Percentiles rank a stretch among this genome's conserved stretches.
Evolutionary conservation across 2,329 filamentous ascomycete species (phyloP).

Genomic region (Beauveria pseudobassiana): DNA sequence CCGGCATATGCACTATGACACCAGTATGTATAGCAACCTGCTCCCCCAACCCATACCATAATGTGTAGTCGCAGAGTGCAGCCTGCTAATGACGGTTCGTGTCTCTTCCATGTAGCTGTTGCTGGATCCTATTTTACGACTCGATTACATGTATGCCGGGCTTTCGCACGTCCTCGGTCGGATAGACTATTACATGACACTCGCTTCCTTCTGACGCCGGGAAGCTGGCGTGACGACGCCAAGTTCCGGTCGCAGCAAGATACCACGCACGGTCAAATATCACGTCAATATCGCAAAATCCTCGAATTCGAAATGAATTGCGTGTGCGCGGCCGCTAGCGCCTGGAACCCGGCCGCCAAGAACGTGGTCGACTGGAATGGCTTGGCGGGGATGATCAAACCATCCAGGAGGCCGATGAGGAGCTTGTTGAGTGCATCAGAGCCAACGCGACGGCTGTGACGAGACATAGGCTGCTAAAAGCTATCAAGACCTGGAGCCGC

Average conservation of each 20-base stretch:
- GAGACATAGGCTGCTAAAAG: background rate
- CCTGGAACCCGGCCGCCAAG: constrained; percentile 29
- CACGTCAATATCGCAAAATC: constrained; percentile 24
- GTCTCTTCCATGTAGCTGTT: constrained; percentile 21
- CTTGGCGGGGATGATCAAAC: constrained; percentile 20
- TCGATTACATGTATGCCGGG: constrained; percentile 23
- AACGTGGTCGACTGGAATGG: constrained; percentile 29
- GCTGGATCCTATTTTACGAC: constrained; percentile 27
- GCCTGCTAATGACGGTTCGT: background rate
- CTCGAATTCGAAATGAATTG: constrained; percentile 34
- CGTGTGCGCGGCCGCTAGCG: constrained; percentile 29
- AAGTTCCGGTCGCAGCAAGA: constrained; percentile 18
- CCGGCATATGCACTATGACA: constrained; percentile 29
- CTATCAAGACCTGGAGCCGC: constrained; percentile 6
- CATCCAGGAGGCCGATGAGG: constrained; percentile 22
- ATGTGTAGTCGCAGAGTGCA: background rate
- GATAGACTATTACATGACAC: constrained; percentile 28
- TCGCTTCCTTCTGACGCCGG: constrained; percentile 20
- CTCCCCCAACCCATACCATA: background rate
- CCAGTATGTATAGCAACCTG: constrained; percentile 21
- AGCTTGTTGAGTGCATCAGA: constrained; percentile 18
- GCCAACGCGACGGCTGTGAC: background rate
- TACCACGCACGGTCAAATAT: constrained; percentile 17
- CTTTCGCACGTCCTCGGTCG: constrained; percentile 24
- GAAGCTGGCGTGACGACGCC: constrained; percentile 18